phyloP scores from a whole-genome alignment of 2,329 filamentous ascomycete genomes.

The Botrytis deweyae region DNA sequence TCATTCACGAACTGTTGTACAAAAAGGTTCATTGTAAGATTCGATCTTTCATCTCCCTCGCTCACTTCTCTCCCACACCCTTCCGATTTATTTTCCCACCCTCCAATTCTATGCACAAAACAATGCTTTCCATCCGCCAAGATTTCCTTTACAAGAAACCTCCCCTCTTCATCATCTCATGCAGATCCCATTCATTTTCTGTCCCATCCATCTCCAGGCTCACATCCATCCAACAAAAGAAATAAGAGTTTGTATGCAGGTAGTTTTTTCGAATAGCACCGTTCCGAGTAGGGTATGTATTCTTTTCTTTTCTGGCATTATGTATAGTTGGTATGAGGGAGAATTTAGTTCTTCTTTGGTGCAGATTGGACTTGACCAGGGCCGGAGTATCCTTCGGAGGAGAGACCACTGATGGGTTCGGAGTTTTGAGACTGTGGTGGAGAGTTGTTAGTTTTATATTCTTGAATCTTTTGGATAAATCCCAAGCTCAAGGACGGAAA shows the following conservation, averaged over 20 bases:
- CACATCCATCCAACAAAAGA: slow-evolving; percentile 13
- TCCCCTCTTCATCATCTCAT: not conserved
- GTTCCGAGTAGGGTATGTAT: not conserved
- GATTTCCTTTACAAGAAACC: slow-evolving; percentile 1
- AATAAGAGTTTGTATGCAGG: slow-evolving; percentile 6
- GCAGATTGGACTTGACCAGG: slow-evolving; percentile 69
- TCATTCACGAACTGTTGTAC: slow-evolving; percentile 10
- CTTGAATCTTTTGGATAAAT: not conserved
- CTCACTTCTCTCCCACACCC: not conserved
- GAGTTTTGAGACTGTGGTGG: slow-evolving; percentile 69
- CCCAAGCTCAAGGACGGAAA: not conserved
- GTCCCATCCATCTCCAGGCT: not conserved
- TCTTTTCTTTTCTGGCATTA: slow-evolving; percentile 15
- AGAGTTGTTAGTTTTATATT: slow-evolving; percentile 18
- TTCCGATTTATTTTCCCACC: not conserved
- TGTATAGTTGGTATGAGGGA: slow-evolving; percentile 6
- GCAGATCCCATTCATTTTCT: not conserved
- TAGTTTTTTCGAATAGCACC: slow-evolving; percentile 12
- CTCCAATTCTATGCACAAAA: slow-evolving; percentile 21
- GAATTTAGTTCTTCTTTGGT: slow-evolving; percentile 36
- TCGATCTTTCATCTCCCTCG: slow-evolving; percentile 5
- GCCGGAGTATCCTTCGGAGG: slow-evolving; percentile 75
- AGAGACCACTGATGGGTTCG: slow-evolving; percentile 83
- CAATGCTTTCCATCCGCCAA: not conserved
- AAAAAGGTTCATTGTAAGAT: slow-evolving; percentile 8